phyloP scores from a whole-genome alignment of 371 early-diverging fungal species.

The Encephalitozoon romaleae region DNA sequence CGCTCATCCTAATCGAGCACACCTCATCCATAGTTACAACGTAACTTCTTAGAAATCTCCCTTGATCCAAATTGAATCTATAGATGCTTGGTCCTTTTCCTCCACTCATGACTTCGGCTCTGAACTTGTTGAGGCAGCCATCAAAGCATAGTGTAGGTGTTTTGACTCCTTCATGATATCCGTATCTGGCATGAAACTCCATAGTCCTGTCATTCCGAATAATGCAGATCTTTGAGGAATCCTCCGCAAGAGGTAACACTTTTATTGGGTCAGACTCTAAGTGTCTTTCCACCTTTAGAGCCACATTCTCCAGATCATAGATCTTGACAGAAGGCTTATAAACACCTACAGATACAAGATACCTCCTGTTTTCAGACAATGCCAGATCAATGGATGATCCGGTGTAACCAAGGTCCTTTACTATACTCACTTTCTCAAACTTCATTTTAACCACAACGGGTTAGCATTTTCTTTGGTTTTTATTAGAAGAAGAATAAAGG shows the following conservation, averaged over 20 bases:
- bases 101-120: constrained; percentile 75
- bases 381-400: constrained; percentile 76
- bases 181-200: constrained; percentile 88
- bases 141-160: constrained; percentile 67
- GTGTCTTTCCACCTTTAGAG: constrained; percentile 92
- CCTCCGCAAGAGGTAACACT: constrained; percentile 71
- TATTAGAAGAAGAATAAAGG: background rate
- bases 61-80: constrained; percentile 81
- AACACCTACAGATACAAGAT: constrained; percentile 74
- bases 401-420: constrained; percentile 94
- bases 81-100: constrained; percentile 75
- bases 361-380: constrained; percentile 72
- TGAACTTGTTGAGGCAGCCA: constrained; percentile 70
- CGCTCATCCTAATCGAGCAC: constrained; percentile 66
- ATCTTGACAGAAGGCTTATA: constrained; percentile 94
- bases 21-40: constrained; percentile 66
- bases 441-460: background rate
- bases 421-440: constrained; percentile 66
- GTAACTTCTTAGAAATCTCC: constrained; percentile 70
- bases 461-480: background rate
- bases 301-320: constrained; percentile 76
- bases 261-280: constrained; percentile 73
- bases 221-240: constrained; percentile 86
- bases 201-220: constrained; percentile 81
- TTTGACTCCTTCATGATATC: constrained; percentile 81